These are phyloP conservation scores for Hanseniaspora nectarophila DNA, from an alignment of 805 yeast genomes.

Conservation along the genomic window DNA sequence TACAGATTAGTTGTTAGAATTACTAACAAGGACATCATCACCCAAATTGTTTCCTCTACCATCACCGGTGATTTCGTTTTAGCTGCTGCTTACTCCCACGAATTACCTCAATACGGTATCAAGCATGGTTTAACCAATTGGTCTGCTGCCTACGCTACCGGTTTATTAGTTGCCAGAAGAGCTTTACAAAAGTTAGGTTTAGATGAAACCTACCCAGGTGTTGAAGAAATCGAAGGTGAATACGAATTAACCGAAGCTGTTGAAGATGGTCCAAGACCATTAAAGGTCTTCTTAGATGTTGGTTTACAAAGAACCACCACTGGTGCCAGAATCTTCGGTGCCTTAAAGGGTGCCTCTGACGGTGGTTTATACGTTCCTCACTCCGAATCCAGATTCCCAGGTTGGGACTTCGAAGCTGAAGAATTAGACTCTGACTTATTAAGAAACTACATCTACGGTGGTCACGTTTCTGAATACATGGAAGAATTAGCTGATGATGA, in stretches of 20 bases:
- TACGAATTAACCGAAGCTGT: constrained; percentile 96
- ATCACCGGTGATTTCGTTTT: constrained; percentile 93
- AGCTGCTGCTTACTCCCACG: constrained; percentile 97
- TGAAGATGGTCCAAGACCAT: constrained; percentile 98
- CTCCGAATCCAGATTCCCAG: constrained; percentile 99
- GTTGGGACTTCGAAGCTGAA: constrained; percentile 98
- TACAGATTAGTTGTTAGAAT: constrained; percentile 99
- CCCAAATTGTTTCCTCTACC: constrained; percentile 93
- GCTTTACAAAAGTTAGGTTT: constrained; percentile 93
- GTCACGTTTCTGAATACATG: constrained; percentile 99
- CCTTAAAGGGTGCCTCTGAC: constrained; percentile 99
- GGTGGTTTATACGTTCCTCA: constrained; percentile 99
- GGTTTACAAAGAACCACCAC: constrained; percentile 99
- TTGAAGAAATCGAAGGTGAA: constrained; percentile 99
- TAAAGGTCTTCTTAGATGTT: constrained; percentile 97
- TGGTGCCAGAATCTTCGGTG: constrained; percentile 99
- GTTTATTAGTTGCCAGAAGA: constrained; percentile 98
- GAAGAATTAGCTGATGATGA: constrained; percentile 99
- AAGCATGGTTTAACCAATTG: constrained; percentile 98
- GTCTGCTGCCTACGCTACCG: constrained; percentile 99
- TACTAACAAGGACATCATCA: constrained; percentile 99
- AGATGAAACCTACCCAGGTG: constrained; percentile 97
- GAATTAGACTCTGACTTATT: constrained; percentile 94
- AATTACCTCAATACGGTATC: constrained; percentile 95
- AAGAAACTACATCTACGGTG: constrained; percentile 99